Evolutionary conservation across 257 asterid genomes (phyloP).

Genomic region (Parsonsia alboflavescens): DNA sequence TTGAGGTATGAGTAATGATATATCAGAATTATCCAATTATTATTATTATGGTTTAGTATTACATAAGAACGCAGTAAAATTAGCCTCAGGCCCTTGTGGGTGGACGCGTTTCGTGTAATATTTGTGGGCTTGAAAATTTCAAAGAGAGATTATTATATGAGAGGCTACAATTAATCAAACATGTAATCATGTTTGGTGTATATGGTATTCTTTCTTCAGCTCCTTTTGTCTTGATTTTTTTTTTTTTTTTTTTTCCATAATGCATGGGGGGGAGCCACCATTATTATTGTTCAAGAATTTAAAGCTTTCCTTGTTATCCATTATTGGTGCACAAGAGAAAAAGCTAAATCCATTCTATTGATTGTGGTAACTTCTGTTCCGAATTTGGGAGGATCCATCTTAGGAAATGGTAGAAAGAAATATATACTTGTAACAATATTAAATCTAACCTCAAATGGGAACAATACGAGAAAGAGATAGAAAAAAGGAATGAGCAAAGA

Average conservation of each 20-base stretch:
- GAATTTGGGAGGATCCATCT: neutral
- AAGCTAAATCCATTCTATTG: neutral
- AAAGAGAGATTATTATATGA: neutral
- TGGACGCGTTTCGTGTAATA: neutral
- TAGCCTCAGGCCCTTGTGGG: neutral
- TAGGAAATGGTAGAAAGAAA: neutral
- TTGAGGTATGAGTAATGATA: no score
- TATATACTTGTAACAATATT: no score
- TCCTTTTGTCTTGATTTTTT: neutral
- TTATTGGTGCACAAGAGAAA: neutral
- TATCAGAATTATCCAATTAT: no score
- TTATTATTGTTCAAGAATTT: neutral
- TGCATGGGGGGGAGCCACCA: neutral
- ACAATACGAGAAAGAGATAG: no score
- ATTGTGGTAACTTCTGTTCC: neutral
- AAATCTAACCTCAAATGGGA: no score
- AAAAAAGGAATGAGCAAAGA: no score
- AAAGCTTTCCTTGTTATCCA: neutral
- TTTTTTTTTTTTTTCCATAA: neutral
- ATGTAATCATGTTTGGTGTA: neutral
- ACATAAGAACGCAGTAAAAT: conserved; percentile 6
- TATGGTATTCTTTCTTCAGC: neutral
- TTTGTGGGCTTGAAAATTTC: neutral
- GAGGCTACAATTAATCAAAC: neutral
- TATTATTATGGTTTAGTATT: neutral